Percentiles rank a stretch among this genome's conserved stretches.
Evolutionary conservation across 306 rosid species (phyloP).

Genomic region (Rosa rugosa): DNA sequence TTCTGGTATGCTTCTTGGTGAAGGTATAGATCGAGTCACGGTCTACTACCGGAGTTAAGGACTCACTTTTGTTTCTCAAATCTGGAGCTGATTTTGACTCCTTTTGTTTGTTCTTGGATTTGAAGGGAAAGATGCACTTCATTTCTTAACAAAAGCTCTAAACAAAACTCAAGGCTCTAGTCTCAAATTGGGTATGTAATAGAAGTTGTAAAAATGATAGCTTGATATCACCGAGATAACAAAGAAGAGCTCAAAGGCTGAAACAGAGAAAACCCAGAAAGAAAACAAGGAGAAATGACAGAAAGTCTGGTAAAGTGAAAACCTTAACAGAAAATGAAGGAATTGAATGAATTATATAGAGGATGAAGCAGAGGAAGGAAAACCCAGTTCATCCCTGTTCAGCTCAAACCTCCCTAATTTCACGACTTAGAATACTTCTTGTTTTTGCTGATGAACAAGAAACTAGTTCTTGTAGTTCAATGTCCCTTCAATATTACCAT

Average conservation of each 20-base stretch:
- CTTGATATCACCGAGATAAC: neutral
- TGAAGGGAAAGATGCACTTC: constrained; percentile 62
- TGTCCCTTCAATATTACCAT: neutral
- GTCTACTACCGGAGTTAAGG: constrained; percentile 22
- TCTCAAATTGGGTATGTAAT: constrained; percentile 7
- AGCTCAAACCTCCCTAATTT: neutral
- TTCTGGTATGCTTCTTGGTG: constrained; percentile 64
- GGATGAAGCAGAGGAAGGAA: neutral
- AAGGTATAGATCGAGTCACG: constrained; percentile 45
- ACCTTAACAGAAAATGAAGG: neutral
- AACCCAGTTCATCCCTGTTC: neutral
- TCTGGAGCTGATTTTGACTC: constrained; percentile 50
- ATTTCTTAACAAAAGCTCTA: constrained; percentile 31
- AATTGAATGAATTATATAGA: neutral
- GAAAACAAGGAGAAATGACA: neutral
- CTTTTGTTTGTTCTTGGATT: constrained; percentile 36
- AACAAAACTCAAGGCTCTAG: neutral
- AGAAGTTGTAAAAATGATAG: neutral
- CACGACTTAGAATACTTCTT: neutral
- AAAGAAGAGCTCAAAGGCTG: too few species aligned
- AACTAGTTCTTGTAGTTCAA: neutral
- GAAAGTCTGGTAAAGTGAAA: neutral
- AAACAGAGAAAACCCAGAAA: too few species aligned
- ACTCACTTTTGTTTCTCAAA: constrained; percentile 31
- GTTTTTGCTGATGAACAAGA: neutral